Base-by-base conservation (phyloP, 371 early-diverging fungal species). In the Lichtheimia hyalospora region DNA sequence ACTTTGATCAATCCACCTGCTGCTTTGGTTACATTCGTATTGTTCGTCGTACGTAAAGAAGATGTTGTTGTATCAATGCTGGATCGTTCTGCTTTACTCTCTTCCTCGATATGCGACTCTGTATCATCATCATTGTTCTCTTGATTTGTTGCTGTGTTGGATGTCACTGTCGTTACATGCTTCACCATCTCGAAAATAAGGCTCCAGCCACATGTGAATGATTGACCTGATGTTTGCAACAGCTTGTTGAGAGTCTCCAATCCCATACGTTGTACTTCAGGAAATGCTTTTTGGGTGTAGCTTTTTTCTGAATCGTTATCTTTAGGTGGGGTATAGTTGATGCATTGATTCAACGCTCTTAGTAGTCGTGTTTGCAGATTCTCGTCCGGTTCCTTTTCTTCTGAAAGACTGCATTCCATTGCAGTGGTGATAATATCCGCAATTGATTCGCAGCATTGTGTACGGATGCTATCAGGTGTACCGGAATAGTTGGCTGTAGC, bases 181-280 rank as follows among this genome's bases (percentile, higher is more conserved):
- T 85, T 79, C 12, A 98, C 68, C 68, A 96, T 91, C 52, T 94
- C 94, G 72, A 98, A 92, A 8, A 96, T 86, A n/a, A 94, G 71
- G 2, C 78, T 77, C 97, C 97, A 98, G 2, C 96, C 93, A 51
- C 79, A 77, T 1, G 87, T 83, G 48, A 98, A 78, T 18, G 93
- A 90, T 60, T 95, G 96, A 0, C 98, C 97, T 28, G 92, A 89
- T 1, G 90, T 91, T 68, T 97, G 95, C 28, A 98, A 73, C 4
- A 97, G 66, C 62, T 90, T 93, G 70, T 94, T 87, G 52, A 98
- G 77, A 0, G 93, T 96, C 61, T 96, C 96, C 24, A 98, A 68
- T 0, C 89, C 91, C 72, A 86, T 86, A 54, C 89, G 90, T 58
- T 93, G 92, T 2, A 95, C 92, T 42, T 92, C 95, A 2, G 75